Percentiles rank a stretch among this genome's conserved stretches.
These are phyloP conservation scores for Clarireedia sp. DNA, from an alignment of 2,329 filamentous ascomycete genomes.

Conservation along the genomic window DNA sequence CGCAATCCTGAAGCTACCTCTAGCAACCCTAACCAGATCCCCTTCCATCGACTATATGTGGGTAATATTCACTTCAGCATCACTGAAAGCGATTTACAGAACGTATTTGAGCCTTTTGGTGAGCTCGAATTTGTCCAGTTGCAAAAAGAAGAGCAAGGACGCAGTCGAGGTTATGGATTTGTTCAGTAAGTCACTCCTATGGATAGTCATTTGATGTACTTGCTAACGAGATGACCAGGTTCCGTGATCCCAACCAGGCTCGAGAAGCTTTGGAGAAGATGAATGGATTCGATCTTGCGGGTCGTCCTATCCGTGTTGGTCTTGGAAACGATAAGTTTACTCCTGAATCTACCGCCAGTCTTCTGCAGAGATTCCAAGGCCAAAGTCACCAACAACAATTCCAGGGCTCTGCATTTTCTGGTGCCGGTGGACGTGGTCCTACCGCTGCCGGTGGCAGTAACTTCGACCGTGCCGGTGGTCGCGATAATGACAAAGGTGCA, in stretches of 20 bases:
- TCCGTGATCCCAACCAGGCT: slow-evolving; percentile 81
- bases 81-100: slow-evolving; percentile 89
- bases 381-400: slow-evolving; percentile 63
- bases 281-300: slow-evolving; percentile 98
- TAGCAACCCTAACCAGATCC: slow-evolving; percentile 71
- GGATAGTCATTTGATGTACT: not conserved
- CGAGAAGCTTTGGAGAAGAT: slow-evolving; percentile 96
- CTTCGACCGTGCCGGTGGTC: slow-evolving; percentile 84
- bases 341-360: slow-evolving; percentile 87
- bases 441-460: slow-evolving; percentile 67
- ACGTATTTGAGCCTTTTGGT: slow-evolving; percentile 95
- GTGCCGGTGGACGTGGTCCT: slow-evolving; percentile 77
- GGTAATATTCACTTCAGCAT: slow-evolving; percentile 99
- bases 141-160: slow-evolving; percentile 87
- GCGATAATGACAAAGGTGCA: slow-evolving; percentile 79
- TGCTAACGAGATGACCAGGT: slow-evolving; percentile 49
- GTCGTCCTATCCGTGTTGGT: slow-evolving; percentile 94
- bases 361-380: slow-evolving; percentile 85
- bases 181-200: slow-evolving; percentile 68
- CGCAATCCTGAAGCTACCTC: slow-evolving; percentile 65
- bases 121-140: slow-evolving; percentile 96
- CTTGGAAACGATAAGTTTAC: slow-evolving; percentile 99
- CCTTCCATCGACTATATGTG: slow-evolving; percentile 96
- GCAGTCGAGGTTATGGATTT: slow-evolving; percentile 94
- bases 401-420: slow-evolving; percentile 87